Evolutionary conservation across 139 green algal species (phyloP), one percentile per base, ranked within the genome.

Genomic region (Micromonas pusilla): DNA sequence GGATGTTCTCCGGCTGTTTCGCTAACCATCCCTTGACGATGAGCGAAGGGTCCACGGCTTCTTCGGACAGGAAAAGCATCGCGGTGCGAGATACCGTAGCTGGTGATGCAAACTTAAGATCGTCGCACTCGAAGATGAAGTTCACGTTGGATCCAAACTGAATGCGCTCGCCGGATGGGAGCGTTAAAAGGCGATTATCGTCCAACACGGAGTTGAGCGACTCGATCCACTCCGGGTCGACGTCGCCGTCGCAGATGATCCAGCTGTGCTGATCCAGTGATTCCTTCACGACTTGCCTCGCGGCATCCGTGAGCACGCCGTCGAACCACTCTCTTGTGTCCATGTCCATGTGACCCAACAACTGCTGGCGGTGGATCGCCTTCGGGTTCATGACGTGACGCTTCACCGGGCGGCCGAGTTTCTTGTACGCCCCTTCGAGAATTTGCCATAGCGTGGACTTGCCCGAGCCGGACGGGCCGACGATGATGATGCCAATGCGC

Each of bases 191-290:
- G 57, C 68, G 85, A 83, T 92, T 92, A 80, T 95, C 90, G 60
- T 95, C 90, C 63, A 95, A 84, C 77, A 95, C 90, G 4, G 81
- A 90, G 85, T 96, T 96, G 13, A 96, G 87, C 19, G 86, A 91
- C 83, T 96, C 91, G 52, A 96, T 92, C 91, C 91, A 96, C 81
- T 94, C 91, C 0, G 91, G 91, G 73, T 96, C 91, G 16, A 96
- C 87, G 57, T 96, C 90, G 5, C 91, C 91, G 76, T 96, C 91
- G 77, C 88, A 93, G 54, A 96, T 83, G 63, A 96, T 91, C 90
- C 90, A 96, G n/a, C 73, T 87, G 30, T 85, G 87, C 84, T 91
- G 83, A 72, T 89, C 85, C 34, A 87, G 66, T 0, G 82, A 77
- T 72, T 93, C 89, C 65, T 87, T 86, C 6, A 90, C 87, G 3